Base-by-base conservation (phyloP, 345 rosid species). In the Mangifera indica region DNA sequence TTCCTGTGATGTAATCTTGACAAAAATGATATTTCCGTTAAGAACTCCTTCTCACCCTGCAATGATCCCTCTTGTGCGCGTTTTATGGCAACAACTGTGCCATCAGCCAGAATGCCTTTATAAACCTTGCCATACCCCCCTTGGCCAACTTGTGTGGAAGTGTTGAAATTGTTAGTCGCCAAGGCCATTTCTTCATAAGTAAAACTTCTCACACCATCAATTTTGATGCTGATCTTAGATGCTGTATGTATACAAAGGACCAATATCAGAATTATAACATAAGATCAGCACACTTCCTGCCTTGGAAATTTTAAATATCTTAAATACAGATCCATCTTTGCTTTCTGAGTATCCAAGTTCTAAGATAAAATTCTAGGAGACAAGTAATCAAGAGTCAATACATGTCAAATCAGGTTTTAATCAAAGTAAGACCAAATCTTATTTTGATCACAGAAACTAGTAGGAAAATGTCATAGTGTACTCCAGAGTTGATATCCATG, bases 121-220 rank as follows among this genome's bases (percentile, higher is more conserved):
- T 88, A 92, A 53, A 95, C 99, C 76, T 83, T 95, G 63, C 99
- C 99, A 32, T 92, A 95, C n/a, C 99, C 99, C 52, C 99, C 99
- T 85, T 86, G 91, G 70, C 99, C 99, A 69, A 91, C 87, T 80
- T 88, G 91, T 73, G 83, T 52, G 18, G 92, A 87, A 81, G 67
- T 78, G 74, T 70, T 66, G 54, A 95, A 95, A 80, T 78, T 80
- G 72, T 85, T 79, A 2, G 99, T 89, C 51, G 89, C 99, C 17
- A 76, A 26, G 60, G 94, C 86, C 75, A 92, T 74, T 65, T 92
- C 98, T 18, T 78, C 85, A 72, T 84, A 91, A 56, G 91, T 82
- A 76, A 95, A 84, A 78, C 83, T 83, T 81, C 85, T 92, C 62
- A 90, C 87, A 15, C 99, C 98, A 34, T 88, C 98, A 52, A 92